Base-by-base conservation (phyloP, 2,329 filamentous ascomycete species). In the Colletotrichum australisinense region DNA sequence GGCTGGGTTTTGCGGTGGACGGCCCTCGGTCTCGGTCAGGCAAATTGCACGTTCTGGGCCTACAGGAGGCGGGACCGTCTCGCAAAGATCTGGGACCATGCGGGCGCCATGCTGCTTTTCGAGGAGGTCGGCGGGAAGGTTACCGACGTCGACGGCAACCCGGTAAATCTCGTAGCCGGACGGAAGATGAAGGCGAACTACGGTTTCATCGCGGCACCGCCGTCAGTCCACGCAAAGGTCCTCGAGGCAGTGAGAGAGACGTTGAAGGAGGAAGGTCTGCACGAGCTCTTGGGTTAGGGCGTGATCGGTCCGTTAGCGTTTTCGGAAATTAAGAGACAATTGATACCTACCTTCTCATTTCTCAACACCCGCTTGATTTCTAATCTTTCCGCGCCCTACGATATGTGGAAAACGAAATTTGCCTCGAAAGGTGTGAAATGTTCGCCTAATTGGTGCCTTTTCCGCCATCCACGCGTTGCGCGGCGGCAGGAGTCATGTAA, bases 21-120 rank as follows among this genome's bases (percentile, higher is more conserved):
- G 0, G 81, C 81, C 2, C 81, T 91, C 26, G 88, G 88, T 0
- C 80, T 89, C 65, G 88, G 88, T 0, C 79, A 87, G 5, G 88
- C 85, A 11, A 88, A 90, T 79, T 83, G 85, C 53, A 90, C 87
- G 0, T 84, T 90, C 11, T 91, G 89, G 88, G 85, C 89, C 11
- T 91, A 91, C 80, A 86, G 85, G 74, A 79, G 80, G 26, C 81
- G 83, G 24, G 83, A 84, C 28, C 82, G 88, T 0, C 82, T 82
- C 12, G 89, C 85, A 11, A 91, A 91, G 80, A 82, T 88, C 1
- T 91, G 89, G 89, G 89, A 91, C 74, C 89, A 91, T 69, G 88
- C 89, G 0, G 89, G 89, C 2, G 89, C 88, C 0, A 90, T 90
- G 87, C 77, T 91, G 38, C 77, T 91, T 8, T 91, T 89, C 56